phyloP scores from a whole-genome alignment of 345 rosid species.

The Mallotus nudiflorus region DNA sequence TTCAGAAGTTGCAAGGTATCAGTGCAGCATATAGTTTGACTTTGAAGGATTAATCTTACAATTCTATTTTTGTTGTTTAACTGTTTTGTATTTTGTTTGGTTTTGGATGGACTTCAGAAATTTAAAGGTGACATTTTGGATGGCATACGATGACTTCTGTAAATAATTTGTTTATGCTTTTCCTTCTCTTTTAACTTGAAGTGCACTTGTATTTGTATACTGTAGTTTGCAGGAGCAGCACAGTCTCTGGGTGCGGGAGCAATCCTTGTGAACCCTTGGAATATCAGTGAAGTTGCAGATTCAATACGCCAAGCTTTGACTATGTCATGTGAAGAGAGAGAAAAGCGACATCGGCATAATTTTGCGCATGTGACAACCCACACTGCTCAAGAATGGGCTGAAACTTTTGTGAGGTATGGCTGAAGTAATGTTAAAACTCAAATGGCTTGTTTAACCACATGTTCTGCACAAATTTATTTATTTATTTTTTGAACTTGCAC shows the following conservation, averaged over 20 bases:
- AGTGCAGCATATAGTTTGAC: not conserved
- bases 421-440: conserved; percentile 1
- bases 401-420: conserved; percentile 87
- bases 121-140: not conserved
- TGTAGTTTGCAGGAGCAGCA: conserved; percentile 99
- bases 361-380: conserved; percentile 76
- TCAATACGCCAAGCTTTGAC: conserved; percentile 83
- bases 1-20: not conserved
- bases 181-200: conserved; percentile 1
- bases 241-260: conserved; percentile 99
- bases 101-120: not conserved
- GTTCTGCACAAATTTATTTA: not conserved
- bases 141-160: not conserved
- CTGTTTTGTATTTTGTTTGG: not conserved
- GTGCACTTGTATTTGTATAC: conserved; percentile 10
- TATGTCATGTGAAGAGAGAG: conserved; percentile 84
- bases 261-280: conserved; percentile 98
- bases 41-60: not conserved
- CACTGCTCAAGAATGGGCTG: conserved; percentile 99
- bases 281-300: conserved; percentile 96
- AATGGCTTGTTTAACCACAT: not conserved
- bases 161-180: not conserved
- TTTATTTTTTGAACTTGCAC: not conserved
- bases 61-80: not conserved
- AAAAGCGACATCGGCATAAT: conserved; percentile 84